Evolutionary conservation across 2,329 filamentous ascomycete species (phyloP), one percentile per base, ranked within the genome.

Genomic region (Plectosphaerella sp.): DNA sequence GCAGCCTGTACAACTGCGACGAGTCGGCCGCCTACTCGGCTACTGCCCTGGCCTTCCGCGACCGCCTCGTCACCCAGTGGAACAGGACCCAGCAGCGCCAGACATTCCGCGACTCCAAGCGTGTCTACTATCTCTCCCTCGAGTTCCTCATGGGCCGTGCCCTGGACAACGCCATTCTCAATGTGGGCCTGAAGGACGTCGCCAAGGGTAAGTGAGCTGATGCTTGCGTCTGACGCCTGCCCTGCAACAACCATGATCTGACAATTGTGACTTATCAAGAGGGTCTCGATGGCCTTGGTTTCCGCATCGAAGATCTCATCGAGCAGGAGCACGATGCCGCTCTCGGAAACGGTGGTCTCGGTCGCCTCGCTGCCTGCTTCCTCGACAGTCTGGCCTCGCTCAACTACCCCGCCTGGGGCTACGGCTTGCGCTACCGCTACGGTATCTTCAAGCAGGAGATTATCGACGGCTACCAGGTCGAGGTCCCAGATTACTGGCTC

Each of bases 371-470:
- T 14, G 94, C 94, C 39, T 99, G 94, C 73, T 96, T 97, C 78
- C 83, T 99, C 57, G 94, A 99, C 75, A 97, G 92, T 62, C 76
- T 99, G 66, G 94, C 94, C 22, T 93, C 91, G 11, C 80, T 99
- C 62, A 95, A 97, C 76, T 97, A 88, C 69, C 90, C 94, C 10
- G 94, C 94, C 18, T 99, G 94, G 94, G 94, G 94, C 36, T 99
- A 99, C 64, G 94, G 93, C 51, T 76, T 99, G 60, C 85, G 94
- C 64, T 99, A 99, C 76, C 82, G 91, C 69, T 97, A 97, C 68
- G 89, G 89, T 67, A 99, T 99, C 69, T 99, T 99, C 84, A 97
- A 97, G 77, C 94, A 99, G 76, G 94, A 97, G 75, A 97, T 99
- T 62, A 86, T 97, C 54, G 89, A 97, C 64, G 94, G 94, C 53